Conservation (phyloP, 2,329 filamentous ascomycete species). For the Fusarium protoensiforme region DNA sequence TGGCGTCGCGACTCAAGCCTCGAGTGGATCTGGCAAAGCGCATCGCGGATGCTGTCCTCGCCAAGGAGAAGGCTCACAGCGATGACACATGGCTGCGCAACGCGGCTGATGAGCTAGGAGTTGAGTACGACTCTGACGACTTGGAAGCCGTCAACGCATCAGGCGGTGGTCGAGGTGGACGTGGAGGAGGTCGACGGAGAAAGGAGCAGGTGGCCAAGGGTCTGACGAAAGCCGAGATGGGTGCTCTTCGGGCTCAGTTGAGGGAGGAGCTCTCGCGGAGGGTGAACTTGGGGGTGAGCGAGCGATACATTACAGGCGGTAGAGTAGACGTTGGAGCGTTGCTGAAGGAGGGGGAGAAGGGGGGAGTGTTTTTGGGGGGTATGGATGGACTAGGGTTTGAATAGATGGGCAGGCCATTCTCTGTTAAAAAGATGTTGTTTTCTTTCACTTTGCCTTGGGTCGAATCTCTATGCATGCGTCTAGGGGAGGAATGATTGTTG, state of each 20-base stretch:
- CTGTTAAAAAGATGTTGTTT: neutral
- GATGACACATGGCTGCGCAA: conserved; percentile 86
- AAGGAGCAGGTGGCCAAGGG: conserved; percentile 77
- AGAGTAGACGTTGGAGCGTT: conserved; percentile 84
- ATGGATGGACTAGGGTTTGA: conserved; percentile 53
- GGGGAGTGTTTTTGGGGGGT: conserved; percentile 50
- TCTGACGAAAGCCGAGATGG: conserved; percentile 79
- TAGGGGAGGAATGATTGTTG: conserved; percentile 50
- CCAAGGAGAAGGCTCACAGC: conserved; percentile 86
- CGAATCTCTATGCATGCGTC: conserved; percentile 44
- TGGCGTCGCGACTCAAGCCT: conserved; percentile 80
- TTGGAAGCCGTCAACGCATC: conserved; percentile 80
- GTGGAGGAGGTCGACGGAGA: conserved; percentile 78
- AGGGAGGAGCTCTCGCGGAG: conserved; percentile 75
- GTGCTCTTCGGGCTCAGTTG: conserved; percentile 76
- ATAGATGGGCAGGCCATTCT: neutral
- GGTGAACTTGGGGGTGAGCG: conserved; percentile 89
- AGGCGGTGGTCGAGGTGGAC: conserved; percentile 68
- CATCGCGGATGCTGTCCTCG: conserved; percentile 83
- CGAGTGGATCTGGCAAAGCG: conserved; percentile 85
- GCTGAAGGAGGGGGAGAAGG: conserved; percentile 68
- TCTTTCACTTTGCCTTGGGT: conserved; percentile 4
- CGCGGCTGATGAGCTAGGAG: conserved; percentile 91
- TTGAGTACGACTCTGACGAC: conserved; percentile 92
- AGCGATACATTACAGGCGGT: conserved; percentile 85